phyloP scores from a whole-genome alignment of 208 protist species.

The Crithidia bombi region DNA sequence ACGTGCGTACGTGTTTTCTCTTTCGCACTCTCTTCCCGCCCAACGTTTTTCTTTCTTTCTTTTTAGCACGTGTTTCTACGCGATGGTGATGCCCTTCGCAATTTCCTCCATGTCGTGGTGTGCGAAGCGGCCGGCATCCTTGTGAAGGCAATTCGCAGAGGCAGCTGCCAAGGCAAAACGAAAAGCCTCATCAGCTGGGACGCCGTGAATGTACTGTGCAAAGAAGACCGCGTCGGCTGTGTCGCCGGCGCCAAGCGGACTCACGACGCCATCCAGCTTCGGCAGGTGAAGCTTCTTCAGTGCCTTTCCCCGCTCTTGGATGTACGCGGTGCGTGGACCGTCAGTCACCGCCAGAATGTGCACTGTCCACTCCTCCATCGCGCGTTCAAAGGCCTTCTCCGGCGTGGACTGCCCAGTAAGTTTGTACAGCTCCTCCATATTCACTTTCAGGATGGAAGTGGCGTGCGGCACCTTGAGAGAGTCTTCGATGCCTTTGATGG shows the following conservation, averaged over 20 bases:
- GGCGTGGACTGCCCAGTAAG: slow-evolving; percentile 24
- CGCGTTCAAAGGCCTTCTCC: slow-evolving; percentile 34
- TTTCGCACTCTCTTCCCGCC: background rate
- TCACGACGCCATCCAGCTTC: slow-evolving; percentile 36
- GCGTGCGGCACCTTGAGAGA: slow-evolving; percentile 30
- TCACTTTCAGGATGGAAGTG: slow-evolving; percentile 41
- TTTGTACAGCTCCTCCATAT: slow-evolving; percentile 35
- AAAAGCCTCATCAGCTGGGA: slow-evolving; percentile 29
- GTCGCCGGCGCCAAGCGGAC: slow-evolving; percentile 43
- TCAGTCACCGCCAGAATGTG: slow-evolving; percentile 40
- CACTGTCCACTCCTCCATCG: slow-evolving; percentile 37
- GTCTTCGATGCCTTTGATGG: slow-evolving; percentile 40
- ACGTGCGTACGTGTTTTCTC: too few species aligned
- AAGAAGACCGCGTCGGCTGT: slow-evolving; percentile 46
- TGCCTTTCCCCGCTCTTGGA: slow-evolving; percentile 24
- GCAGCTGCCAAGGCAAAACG: slow-evolving; percentile 36
- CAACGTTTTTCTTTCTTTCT: background rate
- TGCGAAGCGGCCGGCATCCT: slow-evolving; percentile 30
- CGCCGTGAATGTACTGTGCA: slow-evolving; percentile 27
- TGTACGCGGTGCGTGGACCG: slow-evolving; percentile 28
- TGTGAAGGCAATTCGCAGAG: slow-evolving; percentile 47
- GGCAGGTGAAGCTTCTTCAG: slow-evolving; percentile 22
- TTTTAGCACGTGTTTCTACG: background rate
- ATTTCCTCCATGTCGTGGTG: slow-evolving; percentile 63
- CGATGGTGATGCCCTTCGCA: slow-evolving; percentile 56